Base-by-base conservation (phyloP, 2,329 filamentous ascomycete species). In the Diaporthe ilicicola region DNA sequence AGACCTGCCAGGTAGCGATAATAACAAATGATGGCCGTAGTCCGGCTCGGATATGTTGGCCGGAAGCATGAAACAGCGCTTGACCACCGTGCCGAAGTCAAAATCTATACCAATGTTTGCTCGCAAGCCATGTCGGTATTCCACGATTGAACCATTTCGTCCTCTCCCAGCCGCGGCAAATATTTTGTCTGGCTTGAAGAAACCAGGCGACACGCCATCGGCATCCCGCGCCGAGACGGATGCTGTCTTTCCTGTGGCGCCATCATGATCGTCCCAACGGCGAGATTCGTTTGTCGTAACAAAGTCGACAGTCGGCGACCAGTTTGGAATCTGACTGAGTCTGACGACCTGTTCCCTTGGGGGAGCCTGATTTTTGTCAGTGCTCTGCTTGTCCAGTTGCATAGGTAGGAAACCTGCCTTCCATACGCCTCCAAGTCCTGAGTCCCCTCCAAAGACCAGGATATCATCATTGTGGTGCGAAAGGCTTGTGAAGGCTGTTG, bases 401-500 rank as follows among this genome's bases (percentile, higher is more conserved):
- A 22, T 13, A 2, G 7, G 42, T 19, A 29, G 29, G 15, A 39
- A 22, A 75, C 86, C 82, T 79, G 93, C 90, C 80, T 90, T 89
- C 84, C 92, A 95, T 7, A 96, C 86, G 0, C 91, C 90, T 8
- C 95, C 95, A 72, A 91, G 89, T 10, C 94, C 93, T 67, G 91
- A 92, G 74, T 93, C 91, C 0, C 95, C 94, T 5, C 92, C 93
- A 59, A 92, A 89, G 44, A 97, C 87, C 56, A 97, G 83, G n/a
- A 97, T 87, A 78, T 97, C 95, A 2, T 90, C 90, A 22, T 71
- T 73, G 32, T 71, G 69, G 27, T 68, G 34, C 22, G 64, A 65
- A n/a, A 93, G 85, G 67, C 91, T 93, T 65, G 94, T 92, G 78
- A 98, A 97, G 3, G 94, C 94, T 3, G 88, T 91, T 70, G 94